Evolutionary conservation across 441 rosid genomes (phyloP).

Genomic region (Adansonia rubrostipa): DNA sequence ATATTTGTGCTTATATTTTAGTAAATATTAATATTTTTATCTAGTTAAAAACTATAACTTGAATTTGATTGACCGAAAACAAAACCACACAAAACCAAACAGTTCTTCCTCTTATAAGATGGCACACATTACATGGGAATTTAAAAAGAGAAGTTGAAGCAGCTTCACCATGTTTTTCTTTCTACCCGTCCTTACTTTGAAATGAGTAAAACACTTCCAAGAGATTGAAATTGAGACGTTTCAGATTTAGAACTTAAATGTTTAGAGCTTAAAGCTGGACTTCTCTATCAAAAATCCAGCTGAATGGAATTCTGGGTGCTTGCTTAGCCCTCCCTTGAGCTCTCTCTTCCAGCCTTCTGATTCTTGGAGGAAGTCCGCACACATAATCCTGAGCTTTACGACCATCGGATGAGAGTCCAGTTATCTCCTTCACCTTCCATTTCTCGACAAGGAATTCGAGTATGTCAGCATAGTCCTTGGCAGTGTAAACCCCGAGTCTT

Average conservation of each 20-base stretch:
- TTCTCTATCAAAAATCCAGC: slow-evolving; percentile 77
- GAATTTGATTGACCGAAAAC: neutral
- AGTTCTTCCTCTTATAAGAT: neutral
- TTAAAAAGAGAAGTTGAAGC: slow-evolving; percentile 15
- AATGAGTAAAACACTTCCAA: neutral
- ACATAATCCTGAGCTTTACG: slow-evolving; percentile 84
- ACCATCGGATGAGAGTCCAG: slow-evolving; percentile 79
- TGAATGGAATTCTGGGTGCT: slow-evolving; percentile 65
- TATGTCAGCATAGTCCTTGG: slow-evolving; percentile 86
- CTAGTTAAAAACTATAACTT: neutral
- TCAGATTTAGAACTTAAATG: slow-evolving; percentile 24
- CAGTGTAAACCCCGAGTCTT: slow-evolving; percentile 84
- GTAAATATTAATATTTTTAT: neutral
- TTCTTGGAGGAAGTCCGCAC: slow-evolving; percentile 69
- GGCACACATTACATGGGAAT: neutral
- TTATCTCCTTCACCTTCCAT: slow-evolving; percentile 71
- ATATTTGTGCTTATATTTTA: too few relatives aligned
- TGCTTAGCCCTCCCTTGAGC: slow-evolving; percentile 79
- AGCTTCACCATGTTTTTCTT: slow-evolving; percentile 8
- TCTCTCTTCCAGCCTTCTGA: slow-evolving; percentile 82
- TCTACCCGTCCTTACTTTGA: slow-evolving; percentile 17
- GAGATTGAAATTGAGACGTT: slow-evolving; percentile 13
- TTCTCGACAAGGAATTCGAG: slow-evolving; percentile 84
- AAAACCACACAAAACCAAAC: neutral
- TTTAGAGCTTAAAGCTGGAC: slow-evolving; percentile 54